Conservation (phyloP, 1,139 yeast genomes). For the Blastobotrys serpentis region DNA sequence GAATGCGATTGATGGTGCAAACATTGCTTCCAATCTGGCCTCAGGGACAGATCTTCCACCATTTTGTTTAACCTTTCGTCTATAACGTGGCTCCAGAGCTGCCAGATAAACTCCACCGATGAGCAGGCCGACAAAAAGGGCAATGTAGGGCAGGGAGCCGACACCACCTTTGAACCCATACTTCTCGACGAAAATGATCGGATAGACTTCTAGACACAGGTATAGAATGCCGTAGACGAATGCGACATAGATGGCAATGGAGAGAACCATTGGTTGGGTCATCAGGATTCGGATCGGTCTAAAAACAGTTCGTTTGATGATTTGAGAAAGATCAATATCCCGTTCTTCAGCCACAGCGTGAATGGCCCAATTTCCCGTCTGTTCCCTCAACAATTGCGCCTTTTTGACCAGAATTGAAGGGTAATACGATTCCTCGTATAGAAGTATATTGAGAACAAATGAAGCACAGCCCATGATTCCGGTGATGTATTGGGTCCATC, state of each 20-base stretch:
- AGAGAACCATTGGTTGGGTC: slow-evolving; percentile 67
- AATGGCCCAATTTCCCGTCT: slow-evolving; percentile 66
- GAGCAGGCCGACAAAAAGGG: slow-evolving; percentile 51
- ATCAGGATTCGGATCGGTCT: slow-evolving; percentile 67
- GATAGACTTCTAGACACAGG: slow-evolving; percentile 72
- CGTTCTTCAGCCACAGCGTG: slow-evolving; percentile 78
- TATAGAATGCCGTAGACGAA: slow-evolving; percentile 80
- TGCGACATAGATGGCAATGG: slow-evolving; percentile 69
- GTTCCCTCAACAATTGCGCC: slow-evolving; percentile 48
- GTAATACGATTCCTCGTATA: slow-evolving; percentile 48
- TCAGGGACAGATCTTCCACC: slow-evolving; percentile 72
- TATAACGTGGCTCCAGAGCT: slow-evolving; percentile 35
- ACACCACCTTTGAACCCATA: slow-evolving; percentile 58
- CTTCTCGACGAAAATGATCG: slow-evolving; percentile 60
- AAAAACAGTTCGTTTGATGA: slow-evolving; percentile 62
- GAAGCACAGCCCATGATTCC: slow-evolving; percentile 46
- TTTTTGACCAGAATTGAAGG: slow-evolving; percentile 42
- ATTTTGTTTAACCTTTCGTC: slow-evolving; percentile 44
- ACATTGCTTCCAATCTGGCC: slow-evolving; percentile 70
- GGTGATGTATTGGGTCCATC: slow-evolving; percentile 54
- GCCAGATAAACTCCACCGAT: slow-evolving; percentile 16
- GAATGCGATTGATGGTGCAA: slow-evolving; percentile 63
- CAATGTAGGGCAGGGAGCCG: slow-evolving; percentile 48
- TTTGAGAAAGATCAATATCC: slow-evolving; percentile 56
- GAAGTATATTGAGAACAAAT: slow-evolving; percentile 31